A percentile compares a stretch with the other conserved stretches of the same genome.
These are phyloP conservation scores for Penicillium sp. DNA, from an alignment of 2,329 filamentous ascomycete genomes.

Conservation along the genomic window DNA sequence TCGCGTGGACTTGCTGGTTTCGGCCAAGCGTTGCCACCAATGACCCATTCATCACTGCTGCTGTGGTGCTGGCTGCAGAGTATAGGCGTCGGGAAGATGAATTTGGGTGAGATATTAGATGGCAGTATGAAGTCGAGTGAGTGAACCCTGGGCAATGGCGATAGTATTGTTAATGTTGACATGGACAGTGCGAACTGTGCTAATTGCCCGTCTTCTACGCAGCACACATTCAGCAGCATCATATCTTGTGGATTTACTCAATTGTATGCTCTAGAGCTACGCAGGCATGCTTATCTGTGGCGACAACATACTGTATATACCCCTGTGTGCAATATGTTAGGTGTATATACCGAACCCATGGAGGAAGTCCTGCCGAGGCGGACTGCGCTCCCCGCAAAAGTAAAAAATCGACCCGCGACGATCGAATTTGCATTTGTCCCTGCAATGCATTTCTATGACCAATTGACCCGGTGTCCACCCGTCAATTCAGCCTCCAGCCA, in stretches of 20 bases:
- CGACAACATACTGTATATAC: not conserved
- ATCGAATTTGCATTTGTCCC: too few relatives aligned
- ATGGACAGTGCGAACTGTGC: too few relatives aligned
- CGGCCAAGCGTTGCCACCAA: slow-evolving; percentile 12
- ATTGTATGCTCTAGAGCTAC: too few relatives aligned
- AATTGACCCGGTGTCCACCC: slow-evolving; percentile 14
- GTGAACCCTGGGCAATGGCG: too few relatives aligned
- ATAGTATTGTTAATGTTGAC: too few relatives aligned
- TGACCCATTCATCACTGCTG: slow-evolving; percentile 4
- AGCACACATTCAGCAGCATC: too few relatives aligned
- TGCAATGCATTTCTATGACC: slow-evolving; percentile 17
- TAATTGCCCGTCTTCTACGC: too few relatives aligned
- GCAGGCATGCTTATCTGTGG: slow-evolving; percentile 1
- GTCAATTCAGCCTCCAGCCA: not conserved
- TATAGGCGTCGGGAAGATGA: too few relatives aligned
- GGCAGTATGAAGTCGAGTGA: too few relatives aligned
- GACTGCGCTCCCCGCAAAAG: slow-evolving; percentile 19
- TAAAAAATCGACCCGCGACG: too few relatives aligned
- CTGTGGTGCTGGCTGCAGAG: slow-evolving; percentile 9
- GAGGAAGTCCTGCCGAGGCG: slow-evolving; percentile 33
- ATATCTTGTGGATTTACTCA: too few relatives aligned
- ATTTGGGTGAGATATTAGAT: too few relatives aligned
- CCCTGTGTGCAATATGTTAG: not conserved
- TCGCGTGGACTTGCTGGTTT: slow-evolving; percentile 22
- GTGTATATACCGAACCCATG: slow-evolving; percentile 14